phyloP scores from a whole-genome alignment of 805 yeast species.

The Clavispora santaluciae region DNA sequence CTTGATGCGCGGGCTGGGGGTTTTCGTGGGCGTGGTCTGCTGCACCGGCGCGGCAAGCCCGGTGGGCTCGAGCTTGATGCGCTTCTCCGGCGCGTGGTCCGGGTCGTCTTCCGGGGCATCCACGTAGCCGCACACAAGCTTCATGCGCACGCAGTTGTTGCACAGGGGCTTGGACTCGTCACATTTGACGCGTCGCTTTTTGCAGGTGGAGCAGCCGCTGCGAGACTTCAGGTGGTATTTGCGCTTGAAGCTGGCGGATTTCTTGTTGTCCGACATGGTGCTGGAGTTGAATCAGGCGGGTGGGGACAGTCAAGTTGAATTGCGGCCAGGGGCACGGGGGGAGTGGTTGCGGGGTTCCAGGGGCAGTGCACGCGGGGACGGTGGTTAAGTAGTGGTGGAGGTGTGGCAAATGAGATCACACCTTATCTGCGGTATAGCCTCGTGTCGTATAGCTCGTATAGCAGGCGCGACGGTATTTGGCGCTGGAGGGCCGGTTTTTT shows the following conservation, averaged over 20 bases:
- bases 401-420: too few species aligned
- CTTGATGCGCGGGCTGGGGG: slow-evolving; percentile 17
- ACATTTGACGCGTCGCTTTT: slow-evolving; percentile 85
- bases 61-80: background rate
- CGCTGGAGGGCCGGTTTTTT: background rate
- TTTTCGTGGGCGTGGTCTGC: slow-evolving; percentile 21
- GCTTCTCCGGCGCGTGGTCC: slow-evolving; percentile 2
- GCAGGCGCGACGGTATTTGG: background rate
- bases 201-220: slow-evolving; percentile 86
- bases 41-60: slow-evolving; percentile 11
- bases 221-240: slow-evolving; percentile 87
- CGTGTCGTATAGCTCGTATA: slow-evolving; percentile 10
- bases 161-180: slow-evolving; percentile 83
- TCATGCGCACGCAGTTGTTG: slow-evolving; percentile 72
- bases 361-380: too few species aligned
- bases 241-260: slow-evolving; percentile 43
- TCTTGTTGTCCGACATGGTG: slow-evolving; percentile 10
- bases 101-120: slow-evolving; percentile 14
- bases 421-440: background rate
- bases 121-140: slow-evolving; percentile 66
- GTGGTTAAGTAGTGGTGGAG: too few species aligned
- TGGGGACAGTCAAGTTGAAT: background rate
- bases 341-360: too few species aligned
- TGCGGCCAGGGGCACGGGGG: too few species aligned
- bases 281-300: background rate